Evolutionary conservation across 2,329 filamentous ascomycete species (phyloP), one percentile per base, ranked within the genome.

Genomic region (Dryadomyces sulphureus): DNA sequence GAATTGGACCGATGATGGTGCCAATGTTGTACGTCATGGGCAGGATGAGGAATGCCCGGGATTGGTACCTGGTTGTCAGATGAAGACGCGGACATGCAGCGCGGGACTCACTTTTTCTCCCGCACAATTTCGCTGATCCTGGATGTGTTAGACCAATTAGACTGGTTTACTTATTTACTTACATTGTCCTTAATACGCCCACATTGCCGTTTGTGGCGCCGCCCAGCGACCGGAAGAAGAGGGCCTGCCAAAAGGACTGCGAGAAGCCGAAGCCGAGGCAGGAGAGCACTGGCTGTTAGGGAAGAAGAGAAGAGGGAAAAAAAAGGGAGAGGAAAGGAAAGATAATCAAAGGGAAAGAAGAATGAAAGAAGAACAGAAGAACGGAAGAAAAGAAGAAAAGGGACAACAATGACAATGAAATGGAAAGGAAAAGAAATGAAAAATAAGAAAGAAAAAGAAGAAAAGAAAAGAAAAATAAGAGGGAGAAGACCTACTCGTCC

Each of bases 11-110:
- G n/a, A 76, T 63, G 38, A 77, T 75, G 42, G 76, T 67, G 12
- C 75, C 76, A 19, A 79, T 68, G 53, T 87, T 88, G 60, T 83
- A 86, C 20, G 79, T 84, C 79, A 87, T 86, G 2, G 66, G 66
- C 25, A 69, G 50, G n/a, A 68, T 52, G 14, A 68, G 48, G 40
- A 69, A 69, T 1, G 66, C 65, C 4, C 64, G 54, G 0, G 65
- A 64, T 41, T 69, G 62, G 41, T 64, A 65, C 49, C 63, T 65
- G 25, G n/a, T 41, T 16, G 8, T 32, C 36, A 34, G 9, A 25
- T 3, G 14, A n/a, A 9, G 9, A 38, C 2, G 5, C 11, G 14
- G n/a, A 9, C 6, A 12, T 12, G 11, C n/a, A 1, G 40, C 4
- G 5, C 20, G 12, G 19, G 3, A 22, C 54, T 12, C 54, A 68